Evolutionary conservation across 805 yeast species (phyloP).

Genomic region (Naumovozyma dairenensis): DNA sequence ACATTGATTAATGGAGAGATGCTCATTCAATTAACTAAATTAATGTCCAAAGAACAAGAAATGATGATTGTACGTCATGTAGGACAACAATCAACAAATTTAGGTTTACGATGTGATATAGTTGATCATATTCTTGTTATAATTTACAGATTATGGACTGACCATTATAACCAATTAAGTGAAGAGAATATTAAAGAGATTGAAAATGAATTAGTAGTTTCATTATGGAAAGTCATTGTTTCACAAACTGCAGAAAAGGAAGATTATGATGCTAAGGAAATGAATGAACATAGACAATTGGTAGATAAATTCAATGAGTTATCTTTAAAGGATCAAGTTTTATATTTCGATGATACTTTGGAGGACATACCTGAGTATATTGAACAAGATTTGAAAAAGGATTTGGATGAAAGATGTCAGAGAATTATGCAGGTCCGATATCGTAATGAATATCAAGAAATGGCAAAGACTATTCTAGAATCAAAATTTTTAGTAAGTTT

Average conservation of each 20-base stretch:
- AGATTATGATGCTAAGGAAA: constrained; percentile 5
- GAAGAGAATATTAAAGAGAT: constrained; percentile 25
- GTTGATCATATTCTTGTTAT: constrained; percentile 15
- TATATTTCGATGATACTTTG: constrained; percentile 31
- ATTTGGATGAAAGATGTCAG: constrained; percentile 22
- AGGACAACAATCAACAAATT: constrained; percentile 17
- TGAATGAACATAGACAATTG: constrained; percentile 19
- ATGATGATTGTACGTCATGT: constrained; percentile 17
- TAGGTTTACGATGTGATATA: constrained; percentile 8
- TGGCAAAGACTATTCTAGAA: constrained; percentile 63
- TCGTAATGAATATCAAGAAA: constrained; percentile 35
- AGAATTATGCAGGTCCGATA: constrained; percentile 19
- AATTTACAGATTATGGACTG: constrained; percentile 16
- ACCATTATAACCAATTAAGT: constrained; percentile 9
- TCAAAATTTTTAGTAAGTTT: constrained; percentile 43
- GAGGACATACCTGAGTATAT: constrained; percentile 36
- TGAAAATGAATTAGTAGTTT: constrained; percentile 38
- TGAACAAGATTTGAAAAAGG: constrained; percentile 30
- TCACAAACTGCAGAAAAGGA: constrained; percentile 12
- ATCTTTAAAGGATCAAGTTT: constrained; percentile 18
- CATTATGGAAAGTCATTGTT: constrained; percentile 43
- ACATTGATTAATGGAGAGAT: constrained; percentile 16
- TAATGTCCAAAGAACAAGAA: constrained; percentile 30
- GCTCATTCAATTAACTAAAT: constrained; percentile 16
- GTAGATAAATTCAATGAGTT: constrained; percentile 31